phyloP scores from a whole-genome alignment of 495 filamentous ascomycete genomes.

The Penicillium paxilli region DNA sequence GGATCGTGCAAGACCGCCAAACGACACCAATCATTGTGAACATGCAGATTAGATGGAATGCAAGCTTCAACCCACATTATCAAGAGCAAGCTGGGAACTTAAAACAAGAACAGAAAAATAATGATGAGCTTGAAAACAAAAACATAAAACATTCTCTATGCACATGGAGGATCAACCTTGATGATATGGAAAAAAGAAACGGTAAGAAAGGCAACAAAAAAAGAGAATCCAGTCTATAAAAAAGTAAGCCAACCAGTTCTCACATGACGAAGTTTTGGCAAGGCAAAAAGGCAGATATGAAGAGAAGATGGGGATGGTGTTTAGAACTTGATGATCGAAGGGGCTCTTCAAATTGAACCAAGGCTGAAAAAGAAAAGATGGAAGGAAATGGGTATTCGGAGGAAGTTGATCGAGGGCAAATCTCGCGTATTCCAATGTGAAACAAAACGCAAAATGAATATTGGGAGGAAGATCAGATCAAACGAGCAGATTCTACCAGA shows the following conservation, averaged over 20 bases:
- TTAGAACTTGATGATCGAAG: not conserved
- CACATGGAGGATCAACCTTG: conserved; percentile 13
- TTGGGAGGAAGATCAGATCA: not conserved
- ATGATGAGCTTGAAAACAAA: not conserved
- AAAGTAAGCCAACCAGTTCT: conserved; percentile 12
- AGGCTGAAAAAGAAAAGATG: not conserved
- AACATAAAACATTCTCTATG: conserved; percentile 29
- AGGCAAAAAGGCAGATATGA: not conserved
- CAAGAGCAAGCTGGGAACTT: not conserved
- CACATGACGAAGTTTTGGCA: conserved; percentile 11
- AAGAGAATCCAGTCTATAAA: conserved; percentile 22
- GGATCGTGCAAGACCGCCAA: conserved; percentile 6
- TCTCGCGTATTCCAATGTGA: not conserved
- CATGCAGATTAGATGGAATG: not conserved
- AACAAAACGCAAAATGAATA: not conserved
- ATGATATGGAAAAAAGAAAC: not conserved
- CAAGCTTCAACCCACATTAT: not conserved
- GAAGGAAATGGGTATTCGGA: not conserved
- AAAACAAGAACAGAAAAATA: conserved; percentile 1
- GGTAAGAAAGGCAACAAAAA: not conserved
- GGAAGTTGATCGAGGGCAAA: not conserved
- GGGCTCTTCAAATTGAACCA: not conserved
- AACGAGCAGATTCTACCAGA: conserved; percentile 25
- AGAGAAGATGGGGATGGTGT: conserved; percentile 5
- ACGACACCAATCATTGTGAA: not conserved